These are phyloP conservation scores for Inonotus obliquus DNA, from an alignment of 1,284 basidiomycete genomes.

Conservation along the genomic window DNA sequence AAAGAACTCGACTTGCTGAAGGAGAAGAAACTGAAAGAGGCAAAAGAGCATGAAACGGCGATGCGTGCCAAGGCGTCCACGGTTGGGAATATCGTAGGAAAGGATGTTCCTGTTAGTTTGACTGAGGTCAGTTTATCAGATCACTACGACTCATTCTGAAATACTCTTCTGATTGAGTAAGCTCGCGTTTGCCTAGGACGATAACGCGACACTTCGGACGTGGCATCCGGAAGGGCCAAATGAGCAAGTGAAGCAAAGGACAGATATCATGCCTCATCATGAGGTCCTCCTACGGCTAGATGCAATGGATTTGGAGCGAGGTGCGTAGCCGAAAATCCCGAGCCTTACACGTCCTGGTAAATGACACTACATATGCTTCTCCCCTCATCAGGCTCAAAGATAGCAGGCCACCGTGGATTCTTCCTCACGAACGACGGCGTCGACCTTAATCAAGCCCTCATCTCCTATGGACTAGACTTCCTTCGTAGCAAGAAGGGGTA, in stretches of 20 bases:
- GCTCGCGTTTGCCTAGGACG: slow-evolving; percentile 52
- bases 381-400: slow-evolving; percentile 68
- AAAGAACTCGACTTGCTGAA: slow-evolving; percentile 77
- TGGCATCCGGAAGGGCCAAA: slow-evolving; percentile 87
- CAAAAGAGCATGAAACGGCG: slow-evolving; percentile 71
- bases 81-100: slow-evolving; percentile 93
- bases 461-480: slow-evolving; percentile 94
- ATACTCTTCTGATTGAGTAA: neutral
- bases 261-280: slow-evolving; percentile 89
- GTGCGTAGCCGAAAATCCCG: slow-evolving; percentile 33
- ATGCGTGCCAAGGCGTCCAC: slow-evolving; percentile 79
- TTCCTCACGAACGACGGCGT: slow-evolving; percentile 95
- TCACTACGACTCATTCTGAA: neutral
- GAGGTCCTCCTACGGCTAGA: slow-evolving; percentile 93
- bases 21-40: slow-evolving; percentile 69
- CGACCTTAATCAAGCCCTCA: slow-evolving; percentile 95
- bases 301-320: slow-evolving; percentile 94
- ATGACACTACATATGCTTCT: neutral
- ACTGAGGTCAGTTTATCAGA: slow-evolving; percentile 65
- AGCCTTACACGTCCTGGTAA: neutral
- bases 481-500: slow-evolving; percentile 71
- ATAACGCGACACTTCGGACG: slow-evolving; percentile 77
- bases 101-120: slow-evolving; percentile 78
- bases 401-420: slow-evolving; percentile 94
- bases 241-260: slow-evolving; percentile 52